Conservation (phyloP, 2,329 filamentous ascomycete genomes). For the Aspergillus uvarum region DNA sequence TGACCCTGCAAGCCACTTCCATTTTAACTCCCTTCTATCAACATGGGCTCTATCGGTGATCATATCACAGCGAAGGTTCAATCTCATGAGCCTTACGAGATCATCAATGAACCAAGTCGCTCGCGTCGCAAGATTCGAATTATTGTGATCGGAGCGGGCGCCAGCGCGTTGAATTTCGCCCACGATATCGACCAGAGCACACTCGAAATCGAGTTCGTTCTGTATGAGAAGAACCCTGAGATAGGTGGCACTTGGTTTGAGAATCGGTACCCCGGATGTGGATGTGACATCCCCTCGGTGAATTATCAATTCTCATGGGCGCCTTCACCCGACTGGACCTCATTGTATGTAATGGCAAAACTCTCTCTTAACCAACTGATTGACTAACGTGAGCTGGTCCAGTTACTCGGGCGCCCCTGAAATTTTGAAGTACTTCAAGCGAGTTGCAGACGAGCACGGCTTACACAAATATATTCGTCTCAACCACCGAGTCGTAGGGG, state of each 20-base stretch:
- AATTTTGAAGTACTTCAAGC: conserved; percentile 11
- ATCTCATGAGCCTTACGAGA: too few species aligned
- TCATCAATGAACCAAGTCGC: too few species aligned
- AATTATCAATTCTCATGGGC: too few species aligned
- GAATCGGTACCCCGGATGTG: conserved; percentile 3
- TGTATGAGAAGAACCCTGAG: conserved; percentile 1
- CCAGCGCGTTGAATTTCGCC: not conserved
- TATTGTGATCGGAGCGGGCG: not conserved
- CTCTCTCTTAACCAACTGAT: too few species aligned
- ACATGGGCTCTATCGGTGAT: too few species aligned
- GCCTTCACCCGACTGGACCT: too few species aligned
- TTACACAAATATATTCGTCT: conserved; percentile 2
- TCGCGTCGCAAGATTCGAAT: too few species aligned
- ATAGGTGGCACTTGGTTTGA: conserved; percentile 3
- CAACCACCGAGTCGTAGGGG: conserved; percentile 1
- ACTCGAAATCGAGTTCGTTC: not conserved
- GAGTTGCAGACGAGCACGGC: conserved; percentile 5
- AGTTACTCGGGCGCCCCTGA: conserved; percentile 7
- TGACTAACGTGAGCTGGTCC: too few species aligned
- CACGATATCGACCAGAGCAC: not conserved
- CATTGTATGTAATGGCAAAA: too few species aligned
- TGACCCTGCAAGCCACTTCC: too few species aligned
- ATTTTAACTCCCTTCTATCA: too few species aligned
- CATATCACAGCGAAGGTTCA: too few species aligned
- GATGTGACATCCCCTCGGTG: not conserved